Evolutionary conservation across 805 yeast species (phyloP), one percentile per base, ranked within the genome.

Genomic region (Ogataea salicorniae): DNA sequence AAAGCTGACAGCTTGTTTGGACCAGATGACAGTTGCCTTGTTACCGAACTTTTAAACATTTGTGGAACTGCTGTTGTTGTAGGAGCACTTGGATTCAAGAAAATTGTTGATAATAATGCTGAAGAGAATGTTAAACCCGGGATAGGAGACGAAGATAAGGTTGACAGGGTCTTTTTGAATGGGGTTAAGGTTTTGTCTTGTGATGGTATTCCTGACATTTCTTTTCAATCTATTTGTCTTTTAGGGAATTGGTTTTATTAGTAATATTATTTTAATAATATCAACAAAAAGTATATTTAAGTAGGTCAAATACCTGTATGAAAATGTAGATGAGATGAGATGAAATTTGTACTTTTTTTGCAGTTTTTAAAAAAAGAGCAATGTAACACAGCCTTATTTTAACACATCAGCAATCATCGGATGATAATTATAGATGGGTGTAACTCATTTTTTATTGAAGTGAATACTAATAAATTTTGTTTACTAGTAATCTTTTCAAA

Each of bases 61-160:
- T 53, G 52, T 7, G 53, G 47, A 18, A 48, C 6, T 7, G 52
- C 48, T 29, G 46, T 43, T 29, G 56, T 46, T 22, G 53, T 53
- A 37, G 52, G 20, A 23, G 48, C 48, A 5, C 50, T 42, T 42
- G 52, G 53, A 15, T 39, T 39, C 16, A 39, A 34, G 3, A 34
- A 9, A 39, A 60, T 59, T 2, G 64, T 51, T 5, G 53, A 51
- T 4, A 73, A 48, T 31, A 78, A 55, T 34, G 69, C 51, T 0
- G 66, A 56, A 0, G 77, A 54, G 39, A 74, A 68, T 1, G 64
- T 47, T 70, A 72, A 69, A 5, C 81, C 73, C 11, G 80, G 78
- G 31, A 68, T 64, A 5, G 83, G 81, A 0, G 82, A 75, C 6
- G 54, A 46, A 9, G 62, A 53, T 31, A 55, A 45, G 37, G 48